These are phyloP conservation scores for Hypseocharis bilobata DNA, from an alignment of 441 rosid species.

Conservation along the genomic window DNA sequence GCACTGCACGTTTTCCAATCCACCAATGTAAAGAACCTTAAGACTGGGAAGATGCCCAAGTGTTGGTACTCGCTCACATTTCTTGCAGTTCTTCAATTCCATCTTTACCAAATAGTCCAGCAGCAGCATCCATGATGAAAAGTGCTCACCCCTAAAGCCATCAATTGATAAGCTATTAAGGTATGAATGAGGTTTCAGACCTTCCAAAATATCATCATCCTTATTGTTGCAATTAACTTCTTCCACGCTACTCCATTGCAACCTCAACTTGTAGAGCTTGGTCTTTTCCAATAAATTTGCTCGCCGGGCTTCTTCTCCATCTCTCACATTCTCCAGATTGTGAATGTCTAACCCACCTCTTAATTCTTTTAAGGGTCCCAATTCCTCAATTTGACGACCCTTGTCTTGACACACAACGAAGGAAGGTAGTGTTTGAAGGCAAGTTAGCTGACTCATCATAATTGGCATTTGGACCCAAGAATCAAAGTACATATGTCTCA, in stretches of 20 bases:
- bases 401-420: not conserved
- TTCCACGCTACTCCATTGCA: not conserved
- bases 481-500: not conserved
- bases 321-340: not conserved
- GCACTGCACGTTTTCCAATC: not conserved
- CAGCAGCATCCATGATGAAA: not conserved
- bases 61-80: slow-evolving; percentile 8
- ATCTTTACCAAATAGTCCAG: not conserved
- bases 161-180: not conserved
- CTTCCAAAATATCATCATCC: slow-evolving; percentile 7
- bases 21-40: not conserved
- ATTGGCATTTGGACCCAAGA: not conserved
- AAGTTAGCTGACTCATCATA: not conserved
- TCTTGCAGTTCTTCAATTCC: slow-evolving; percentile 5
- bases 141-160: not conserved
- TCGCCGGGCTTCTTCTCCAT: not conserved
- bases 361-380: not conserved
- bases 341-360: slow-evolving; percentile 1
- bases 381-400: not conserved
- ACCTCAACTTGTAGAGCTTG: slow-evolving; percentile 4
- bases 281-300: not conserved
- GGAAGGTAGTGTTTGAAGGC: not conserved
- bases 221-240: not conserved
- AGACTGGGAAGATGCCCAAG: slow-evolving; percentile 10
- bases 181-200: slow-evolving; percentile 11